Evolutionary conservation across 495 filamentous ascomycete species (phyloP).

Genomic region (Lophiostoma macrostomum): DNA sequence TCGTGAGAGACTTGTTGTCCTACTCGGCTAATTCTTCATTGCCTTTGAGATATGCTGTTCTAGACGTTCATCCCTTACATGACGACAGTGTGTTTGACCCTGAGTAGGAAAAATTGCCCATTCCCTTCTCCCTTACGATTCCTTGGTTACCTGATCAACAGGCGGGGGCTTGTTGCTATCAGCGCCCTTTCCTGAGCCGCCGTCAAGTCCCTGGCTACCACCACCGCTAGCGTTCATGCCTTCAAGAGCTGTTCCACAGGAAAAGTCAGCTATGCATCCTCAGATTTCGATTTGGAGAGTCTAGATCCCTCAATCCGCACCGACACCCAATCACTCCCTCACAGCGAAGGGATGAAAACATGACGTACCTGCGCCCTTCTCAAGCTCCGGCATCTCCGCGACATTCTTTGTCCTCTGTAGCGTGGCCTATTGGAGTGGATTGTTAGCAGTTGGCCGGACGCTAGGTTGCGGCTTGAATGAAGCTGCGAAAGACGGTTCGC

Average conservation of each 20-base stretch:
- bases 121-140: too few relatives aligned
- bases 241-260: conserved; percentile 8
- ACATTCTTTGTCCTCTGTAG: conserved; percentile 23
- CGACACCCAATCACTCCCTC: too few relatives aligned
- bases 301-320: background rate
- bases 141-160: conserved; percentile 8
- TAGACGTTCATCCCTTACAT: too few relatives aligned
- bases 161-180: conserved; percentile 13
- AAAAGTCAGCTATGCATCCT: background rate
- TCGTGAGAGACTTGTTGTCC: too few relatives aligned
- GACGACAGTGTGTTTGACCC: too few relatives aligned
- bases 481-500: too few relatives aligned
- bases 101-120: too few relatives aligned
- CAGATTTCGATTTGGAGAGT: background rate
- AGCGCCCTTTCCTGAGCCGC: background rate
- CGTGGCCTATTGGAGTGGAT: conserved; percentile 9
- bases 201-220: conserved; percentile 10
- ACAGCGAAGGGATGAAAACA: background rate
- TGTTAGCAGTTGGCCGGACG: too few relatives aligned
- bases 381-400: conserved; percentile 13
- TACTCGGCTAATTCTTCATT: too few relatives aligned
- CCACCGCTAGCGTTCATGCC: conserved; percentile 29
- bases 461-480: too few relatives aligned
- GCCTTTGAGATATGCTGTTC: too few relatives aligned
- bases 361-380: conserved; percentile 18